A percentile compares a stretch with the other conserved stretches of the same genome.
Conservation (phyloP, 768 basidiomycete species). For the Leccinum sublutescens region DNA sequence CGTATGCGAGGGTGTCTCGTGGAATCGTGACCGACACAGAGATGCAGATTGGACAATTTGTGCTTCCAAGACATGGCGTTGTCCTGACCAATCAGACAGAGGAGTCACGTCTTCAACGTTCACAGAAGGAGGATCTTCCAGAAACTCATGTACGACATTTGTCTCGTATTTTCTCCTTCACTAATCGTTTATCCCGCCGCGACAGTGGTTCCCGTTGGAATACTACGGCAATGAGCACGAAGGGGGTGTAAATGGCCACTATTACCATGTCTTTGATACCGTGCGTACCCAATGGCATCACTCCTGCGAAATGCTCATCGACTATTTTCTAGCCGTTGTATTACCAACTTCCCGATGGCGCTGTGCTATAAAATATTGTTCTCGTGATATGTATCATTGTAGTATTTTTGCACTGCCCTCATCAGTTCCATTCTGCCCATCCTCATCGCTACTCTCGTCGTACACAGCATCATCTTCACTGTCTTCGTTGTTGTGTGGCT, state of each 20-base stretch:
- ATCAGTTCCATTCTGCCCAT: constrained; percentile 19
- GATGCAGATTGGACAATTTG: constrained; percentile 83
- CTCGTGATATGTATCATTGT: constrained; percentile 7
- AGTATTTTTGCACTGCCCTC: constrained; percentile 13
- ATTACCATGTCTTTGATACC: constrained; percentile 74
- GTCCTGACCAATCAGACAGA: constrained; percentile 56
- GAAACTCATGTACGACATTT: constrained; percentile 53
- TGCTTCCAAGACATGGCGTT: constrained; percentile 60
- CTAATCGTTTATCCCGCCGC: constrained; percentile 1
- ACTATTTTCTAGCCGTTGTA: constrained; percentile 44
- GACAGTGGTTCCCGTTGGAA: constrained; percentile 74
- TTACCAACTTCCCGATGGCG: constrained; percentile 47
- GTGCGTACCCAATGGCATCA: constrained; percentile 37
- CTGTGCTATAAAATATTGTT: constrained; percentile 33
- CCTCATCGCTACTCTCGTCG: constrained; percentile 18
- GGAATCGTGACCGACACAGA: constrained; percentile 89
- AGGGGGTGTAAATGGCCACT: constrained; percentile 68
- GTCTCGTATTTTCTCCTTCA: neutral
- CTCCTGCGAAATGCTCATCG: neutral
- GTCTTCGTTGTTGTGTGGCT: constrained; percentile 28
- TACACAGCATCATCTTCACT: constrained; percentile 28
- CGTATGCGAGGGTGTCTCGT: constrained; percentile 81
- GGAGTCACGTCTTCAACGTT: constrained; percentile 64
- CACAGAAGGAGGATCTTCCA: constrained; percentile 64
- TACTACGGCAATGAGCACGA: constrained; percentile 55